phyloP scores from a whole-genome alignment of 2,329 filamentous ascomycete genomes.

The Botrytis medusae region DNA sequence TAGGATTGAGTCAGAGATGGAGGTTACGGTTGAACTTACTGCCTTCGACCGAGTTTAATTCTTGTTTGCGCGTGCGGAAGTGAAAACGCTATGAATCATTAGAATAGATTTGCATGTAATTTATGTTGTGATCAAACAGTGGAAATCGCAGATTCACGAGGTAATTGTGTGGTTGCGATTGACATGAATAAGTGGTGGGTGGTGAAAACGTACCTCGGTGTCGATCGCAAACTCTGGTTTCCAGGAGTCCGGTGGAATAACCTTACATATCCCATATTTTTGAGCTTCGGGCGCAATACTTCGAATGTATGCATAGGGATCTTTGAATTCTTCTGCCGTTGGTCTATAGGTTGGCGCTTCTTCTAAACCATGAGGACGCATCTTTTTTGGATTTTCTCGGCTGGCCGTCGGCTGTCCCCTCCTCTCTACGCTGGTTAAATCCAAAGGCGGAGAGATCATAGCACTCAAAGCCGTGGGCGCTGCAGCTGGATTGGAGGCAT shows the following conservation, averaged over 20 bases:
- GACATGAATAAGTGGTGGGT: neutral
- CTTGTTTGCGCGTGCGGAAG: conserved; percentile 92
- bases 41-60: conserved; percentile 97
- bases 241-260: conserved; percentile 91
- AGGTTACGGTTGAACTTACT: conserved; percentile 57
- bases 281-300: conserved; percentile 85
- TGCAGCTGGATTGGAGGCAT: conserved; percentile 38
- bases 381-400: conserved; percentile 73
- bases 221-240: conserved; percentile 95
- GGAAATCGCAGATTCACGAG: neutral
- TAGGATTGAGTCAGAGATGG: neutral
- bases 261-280: conserved; percentile 90
- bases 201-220: conserved; percentile 68
- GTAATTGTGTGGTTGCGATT: neutral
- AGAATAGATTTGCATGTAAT: conserved; percentile 26
- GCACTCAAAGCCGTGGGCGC: conserved; percentile 40
- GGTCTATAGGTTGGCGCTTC: conserved; percentile 91
- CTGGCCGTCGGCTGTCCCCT: conserved; percentile 77
- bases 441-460: conserved; percentile 57
- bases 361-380: conserved; percentile 77
- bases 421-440: conserved; percentile 87
- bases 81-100: conserved; percentile 74
- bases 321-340: conserved; percentile 90
- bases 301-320: conserved; percentile 89
- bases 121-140: neutral